Conservation (phyloP, 441 rosid species). For the Gossypium davidsonii region DNA sequence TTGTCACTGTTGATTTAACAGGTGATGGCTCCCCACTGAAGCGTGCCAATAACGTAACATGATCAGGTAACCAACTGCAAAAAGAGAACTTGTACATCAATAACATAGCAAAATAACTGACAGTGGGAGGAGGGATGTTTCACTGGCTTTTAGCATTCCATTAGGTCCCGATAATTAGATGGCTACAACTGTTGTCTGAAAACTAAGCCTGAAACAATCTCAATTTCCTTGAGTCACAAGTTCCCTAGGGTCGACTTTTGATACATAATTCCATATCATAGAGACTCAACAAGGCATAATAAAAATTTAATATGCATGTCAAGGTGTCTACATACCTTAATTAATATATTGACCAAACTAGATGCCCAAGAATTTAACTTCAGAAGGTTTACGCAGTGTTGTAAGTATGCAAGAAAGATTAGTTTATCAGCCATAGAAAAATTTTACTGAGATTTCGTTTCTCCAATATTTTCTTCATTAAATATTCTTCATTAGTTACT, state of each 20-base stretch:
- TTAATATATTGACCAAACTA: not conserved
- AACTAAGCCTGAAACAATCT: conserved; percentile 5
- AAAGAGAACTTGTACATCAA: not conserved
- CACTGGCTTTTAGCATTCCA: not conserved
- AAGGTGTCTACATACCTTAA: not conserved
- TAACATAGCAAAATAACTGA: not conserved
- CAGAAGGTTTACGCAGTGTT: conserved; percentile 1
- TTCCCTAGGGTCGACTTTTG: not conserved
- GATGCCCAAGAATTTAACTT: not conserved
- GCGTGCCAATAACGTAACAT: conserved; percentile 80
- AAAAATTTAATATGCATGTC: not conserved
- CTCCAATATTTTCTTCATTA: not conserved
- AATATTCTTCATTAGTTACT: not conserved
- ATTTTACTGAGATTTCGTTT: not conserved
- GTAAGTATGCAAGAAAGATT: not conserved
- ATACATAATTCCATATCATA: not conserved
- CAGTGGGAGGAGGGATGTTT: not conserved
- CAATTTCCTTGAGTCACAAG: not conserved
- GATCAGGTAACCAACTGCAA: conserved; percentile 88
- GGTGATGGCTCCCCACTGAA: conserved; percentile 87
- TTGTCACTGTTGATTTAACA: conserved; percentile 85
- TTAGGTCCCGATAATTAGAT: not conserved
- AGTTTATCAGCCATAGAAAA: not conserved
- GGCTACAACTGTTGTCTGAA: not conserved
- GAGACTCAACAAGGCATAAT: not conserved